Evolutionary conservation across 202 grass and related monocot species (phyloP), one percentile per base, ranked within the genome.

Genomic region (Zoysia matrella): DNA sequence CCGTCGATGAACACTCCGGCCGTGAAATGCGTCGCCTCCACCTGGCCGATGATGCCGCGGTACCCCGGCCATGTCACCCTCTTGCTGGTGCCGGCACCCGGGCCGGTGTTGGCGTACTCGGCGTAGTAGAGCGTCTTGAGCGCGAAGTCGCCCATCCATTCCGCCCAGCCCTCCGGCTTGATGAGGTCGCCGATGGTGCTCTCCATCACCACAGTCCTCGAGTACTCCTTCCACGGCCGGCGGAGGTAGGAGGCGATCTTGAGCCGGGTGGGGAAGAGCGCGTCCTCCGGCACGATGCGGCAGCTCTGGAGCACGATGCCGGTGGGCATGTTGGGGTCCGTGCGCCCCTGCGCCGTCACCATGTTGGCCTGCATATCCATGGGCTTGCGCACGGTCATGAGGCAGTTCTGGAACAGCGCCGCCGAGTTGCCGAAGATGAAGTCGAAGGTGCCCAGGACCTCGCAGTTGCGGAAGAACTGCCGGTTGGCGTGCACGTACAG

Each of bases 371-470:
- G 94, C 46, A n/a, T 81, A 2, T 74, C 65, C 72, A 73, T 60
- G 22, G 91, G 91, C 69, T 82, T 79, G 7, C 89, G 78, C 68
- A 86, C 75, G 49, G 84, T 86, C 79, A 97, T 84, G 72, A 79
- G 78, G 82, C 94, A 97, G 82, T 91, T 97, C 84, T 97, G 94
- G 63, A 97, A 82, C 65, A 97, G 39, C 22, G 77, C 91, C 30
- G 81, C 89, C 1, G 94, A 89, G 81, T 97, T 93, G 67, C 94
- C 94, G 78, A 93, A 93, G 89, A 97, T 91, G 84, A 86, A 93
- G 84, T 93, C 91, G n/a, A 97, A 47, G 7, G 94, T 91, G n/a
- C 94, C 91, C 14, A 74, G 65, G 42, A 97, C 64, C 80, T 79
- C 79, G 64, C 94, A 94, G 82, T 97, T 83, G 6, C 91, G 86